Evolutionary conservation across 2,329 filamentous ascomycete genomes (phyloP), one percentile per base, ranked within the genome.

Genomic region (Nothophaeocryptopus gaeumannii): DNA sequence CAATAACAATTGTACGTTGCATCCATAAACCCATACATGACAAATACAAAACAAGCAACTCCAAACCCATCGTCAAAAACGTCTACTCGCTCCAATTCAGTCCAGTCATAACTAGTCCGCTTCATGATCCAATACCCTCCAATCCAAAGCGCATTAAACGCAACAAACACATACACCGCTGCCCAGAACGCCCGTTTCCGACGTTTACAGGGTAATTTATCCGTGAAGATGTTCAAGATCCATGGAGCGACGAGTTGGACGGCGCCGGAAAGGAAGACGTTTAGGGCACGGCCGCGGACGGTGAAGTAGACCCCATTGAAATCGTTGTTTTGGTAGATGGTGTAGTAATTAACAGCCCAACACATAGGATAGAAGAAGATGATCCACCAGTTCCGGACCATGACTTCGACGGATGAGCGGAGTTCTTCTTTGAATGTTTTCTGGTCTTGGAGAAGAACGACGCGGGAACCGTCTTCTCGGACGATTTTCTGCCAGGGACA

Each of bases 301-400:
- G 44, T 46, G 36, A 46, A 46, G 44, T 46, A 46, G 16, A 46
- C 30, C 8, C 44, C 44, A 13, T 46, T 46, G 44, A 46, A 46
- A 13, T 46, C 44, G 20, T 46, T 46, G 35, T 46, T 46, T 38
- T 46, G 44, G 14, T 46, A 46, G 36, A 46, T 46, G 13, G 39
- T 36, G 20, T 46, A 46, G 29, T 38, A 46, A 20, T 46, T 46
- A n/a, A 46, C 44, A 8, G 44, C 44, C 44, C 44, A 46, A n/a
- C 34, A 38, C 44, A 46, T 46, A 8, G 44, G 44, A 46, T 35
- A 46, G 29, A 46, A 46, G 26, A 46, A 46, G 1, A 46, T 39
- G 14, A 46, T 39, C 44, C 44, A 46, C 44, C 44, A 46, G 33
- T 46, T 46, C 35, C 36, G 30, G 26, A 16, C 39, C n/a, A 35